Base-by-base conservation (phyloP, 2,329 filamentous ascomycete species). In the Nemania sp. region DNA sequence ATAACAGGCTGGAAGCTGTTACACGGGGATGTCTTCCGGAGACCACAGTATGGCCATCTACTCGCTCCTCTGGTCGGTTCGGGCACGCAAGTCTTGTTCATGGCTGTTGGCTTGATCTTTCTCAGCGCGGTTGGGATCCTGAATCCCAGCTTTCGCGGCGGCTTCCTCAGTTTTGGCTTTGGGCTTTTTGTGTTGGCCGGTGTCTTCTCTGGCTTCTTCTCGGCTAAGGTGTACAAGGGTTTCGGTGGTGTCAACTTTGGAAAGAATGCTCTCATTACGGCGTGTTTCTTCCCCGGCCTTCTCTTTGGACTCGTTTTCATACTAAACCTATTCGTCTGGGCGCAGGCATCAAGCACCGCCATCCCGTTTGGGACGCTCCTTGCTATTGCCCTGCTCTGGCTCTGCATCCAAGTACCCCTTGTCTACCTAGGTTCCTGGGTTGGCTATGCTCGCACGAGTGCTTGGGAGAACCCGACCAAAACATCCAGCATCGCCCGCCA, bases 281-380 rank as follows among this genome's bases (percentile, higher is more conserved):
- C 89, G 0, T 75, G 86, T 8, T 78, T 95, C 3, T 89, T 95
- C 67, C 91, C 91, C 0, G 90, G 90, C 1, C 78, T 94, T 5
- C 74, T 89, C 1, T 95, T 95, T 67, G 77, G 80, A 7, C 78
- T 89, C 24, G 75, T 92, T 30, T 91, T 95, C 72, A 80, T 93
- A 44, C 79, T 95, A 54, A 95, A 96, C 69, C 78, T 95, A 8
- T 95, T 95, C 68, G 89, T 94, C 54, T 96, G 91, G 91, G 86
- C 90, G 1, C 90, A 95, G 72, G 89, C 90, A 0, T 94, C 89
- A 9, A 92, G 88, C 70, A 95, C 90, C 1, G 91, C 91, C 1
- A 86, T 96, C 28, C 91, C 91, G 0, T 92, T 96, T 63, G 82
- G 86, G 28, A 94, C 90, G 0, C 77, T 96, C 3, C 67, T 94